Base-by-base conservation (phyloP, 139 green algal species). In the Closterium sp. region DNA sequence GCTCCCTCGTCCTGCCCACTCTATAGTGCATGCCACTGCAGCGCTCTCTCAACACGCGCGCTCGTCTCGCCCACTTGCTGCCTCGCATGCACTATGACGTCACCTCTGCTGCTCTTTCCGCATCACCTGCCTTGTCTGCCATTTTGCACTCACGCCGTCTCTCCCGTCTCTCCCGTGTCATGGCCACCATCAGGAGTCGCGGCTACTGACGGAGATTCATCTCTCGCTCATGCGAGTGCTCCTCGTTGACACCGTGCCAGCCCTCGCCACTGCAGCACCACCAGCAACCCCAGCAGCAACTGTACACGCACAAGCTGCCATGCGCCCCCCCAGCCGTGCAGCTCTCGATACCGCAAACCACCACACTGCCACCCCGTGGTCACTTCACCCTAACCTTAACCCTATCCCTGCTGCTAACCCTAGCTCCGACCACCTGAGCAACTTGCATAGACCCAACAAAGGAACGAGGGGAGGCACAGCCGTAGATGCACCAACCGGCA, bases 201-300 rank as follows among this genome's bases (percentile, higher is more conserved):
- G 34, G 21, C 92, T 97, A 90, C 92, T 98, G 86, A 92, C 88
- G 0, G 90, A 96, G 34, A 32, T 99, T n/a, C 96, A 98, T 91
- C 95, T 97, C 19, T 90, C 92, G 0, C 88, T 96, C 32, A 87
- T 96, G 62, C 50, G 30, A n/a, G 24, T 93, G 29, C 34, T 97
- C 86, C 94, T 96, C 85, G 95, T 95, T 2, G 97, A 98, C 89
- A 97, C 98, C 31, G 90, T 29, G 1, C 17, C 62, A 22, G 17
- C 62, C 62, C 3, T 79, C 17, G 62, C 62, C 10, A 27, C 9
- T 79, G 90, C 30, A 31, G 45, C 89, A 89, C 45, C 89, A 21
- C 50, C 42, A 92, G 1, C 84, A 92, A 22, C 89, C 5, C 27
- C 89, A 31, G 30, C 70, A 73, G n/a, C 89, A 31, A 42, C 29